Percentiles rank a stretch among this genome's conserved stretches.
These are phyloP conservation scores for Neurospora intermedia DNA, from an alignment of 495 filamentous ascomycete genomes.

Conservation along the genomic window DNA sequence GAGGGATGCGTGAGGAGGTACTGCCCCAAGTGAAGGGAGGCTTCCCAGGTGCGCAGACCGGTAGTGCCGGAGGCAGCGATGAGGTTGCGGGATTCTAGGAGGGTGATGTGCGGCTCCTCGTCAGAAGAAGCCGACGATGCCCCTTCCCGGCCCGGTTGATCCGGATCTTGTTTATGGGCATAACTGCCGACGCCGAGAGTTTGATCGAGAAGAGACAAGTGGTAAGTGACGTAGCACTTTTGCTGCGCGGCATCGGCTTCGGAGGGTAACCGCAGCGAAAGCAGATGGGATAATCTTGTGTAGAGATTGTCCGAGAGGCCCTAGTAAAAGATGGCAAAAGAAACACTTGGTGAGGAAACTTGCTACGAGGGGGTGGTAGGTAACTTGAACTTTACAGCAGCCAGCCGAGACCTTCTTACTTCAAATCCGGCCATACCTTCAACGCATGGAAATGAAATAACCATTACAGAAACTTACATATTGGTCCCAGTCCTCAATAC, in stretches of 20 bases:
- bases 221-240: slow-evolving; percentile 66
- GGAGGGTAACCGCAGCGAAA: slow-evolving; percentile 48
- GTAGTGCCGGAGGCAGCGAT: slow-evolving; percentile 71
- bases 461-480: slow-evolving; percentile 51
- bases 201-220: slow-evolving; percentile 27
- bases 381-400: not conserved
- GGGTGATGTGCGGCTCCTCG: slow-evolving; percentile 28
- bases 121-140: too few relatives aligned
- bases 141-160: not conserved
- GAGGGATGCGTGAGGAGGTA: slow-evolving; percentile 43
- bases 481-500: slow-evolving; percentile 65
- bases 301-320: slow-evolving; percentile 69
- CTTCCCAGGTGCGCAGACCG: slow-evolving; percentile 88
- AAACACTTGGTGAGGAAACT: slow-evolving; percentile 10
- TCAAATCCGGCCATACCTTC: not conserved
- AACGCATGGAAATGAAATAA: not conserved
- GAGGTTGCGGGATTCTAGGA: slow-evolving; percentile 63
- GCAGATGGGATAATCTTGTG: slow-evolving; percentile 44
- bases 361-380: not conserved
- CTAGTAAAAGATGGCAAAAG: slow-evolving; percentile 28
- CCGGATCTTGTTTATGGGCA: not conserved
- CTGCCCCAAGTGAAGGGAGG: slow-evolving; percentile 71
- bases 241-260: slow-evolving; percentile 57
- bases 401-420: not conserved
- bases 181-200: not conserved